Evolutionary conservation across 2,329 filamentous ascomycete species (phyloP).

Genomic region (Xylariaceae sp.): DNA sequence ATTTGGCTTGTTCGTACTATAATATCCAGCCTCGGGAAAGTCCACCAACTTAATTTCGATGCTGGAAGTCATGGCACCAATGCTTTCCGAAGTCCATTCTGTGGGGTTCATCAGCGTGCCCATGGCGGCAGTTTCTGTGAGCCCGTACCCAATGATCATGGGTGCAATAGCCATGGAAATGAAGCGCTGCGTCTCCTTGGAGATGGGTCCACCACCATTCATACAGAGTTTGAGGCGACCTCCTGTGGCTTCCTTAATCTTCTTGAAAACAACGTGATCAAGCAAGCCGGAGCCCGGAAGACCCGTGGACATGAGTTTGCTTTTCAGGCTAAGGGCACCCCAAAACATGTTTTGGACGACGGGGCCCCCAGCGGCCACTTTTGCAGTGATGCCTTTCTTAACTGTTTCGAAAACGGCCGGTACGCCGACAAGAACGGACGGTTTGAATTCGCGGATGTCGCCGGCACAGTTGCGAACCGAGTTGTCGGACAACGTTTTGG

Average conservation of each 20-base stretch:
- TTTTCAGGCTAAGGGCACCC: conserved; percentile 53
- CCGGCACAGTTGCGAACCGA: conserved; percentile 83
- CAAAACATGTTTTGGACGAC: conserved; percentile 72
- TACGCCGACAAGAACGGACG: conserved; percentile 79
- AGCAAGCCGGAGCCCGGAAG: conserved; percentile 64
- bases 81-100: conserved; percentile 69
- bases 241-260: conserved; percentile 85
- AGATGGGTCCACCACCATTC: conserved; percentile 81
- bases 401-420: conserved; percentile 88
- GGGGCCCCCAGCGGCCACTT: conserved; percentile 65
- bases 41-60: conserved; percentile 84
- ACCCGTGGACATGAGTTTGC: conserved; percentile 47
- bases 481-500: conserved; percentile 75
- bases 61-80: conserved; percentile 69
- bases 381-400: conserved; percentile 81
- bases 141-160: conserved; percentile 84
- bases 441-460: conserved; percentile 81
- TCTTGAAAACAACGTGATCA: conserved; percentile 81
- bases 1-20: conserved; percentile 66
- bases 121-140: conserved; percentile 81
- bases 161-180: conserved; percentile 84
- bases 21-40: conserved; percentile 78
- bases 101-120: conserved; percentile 69
- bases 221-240: conserved; percentile 75
- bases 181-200: conserved; percentile 82